Evolutionary conservation across 1,139 yeast genomes (phyloP), one percentile per base, ranked within the genome.

Genomic region (Cylindricascospora bacillispora): DNA sequence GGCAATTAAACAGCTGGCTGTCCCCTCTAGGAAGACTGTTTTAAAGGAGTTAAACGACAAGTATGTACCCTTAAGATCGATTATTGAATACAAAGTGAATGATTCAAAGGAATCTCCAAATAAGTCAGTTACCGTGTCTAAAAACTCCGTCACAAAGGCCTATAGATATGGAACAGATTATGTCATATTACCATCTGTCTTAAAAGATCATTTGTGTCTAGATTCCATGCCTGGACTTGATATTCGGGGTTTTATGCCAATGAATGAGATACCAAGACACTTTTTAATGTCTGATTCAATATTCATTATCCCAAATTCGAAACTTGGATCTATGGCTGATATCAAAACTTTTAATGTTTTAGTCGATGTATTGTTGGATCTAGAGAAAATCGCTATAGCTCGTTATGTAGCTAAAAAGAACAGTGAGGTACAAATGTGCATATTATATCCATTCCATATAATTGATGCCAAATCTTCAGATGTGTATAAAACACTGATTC

Each of bases 101-200:
- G 52, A 43, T 4, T 49, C 47, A n/a, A 51, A 41, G 1, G 39
- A 42, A 2, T 45, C 40, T 16, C 45, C 50, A 13, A 39, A 36
- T 22, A 42, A 33, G 2, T 22, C 34, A 6, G 45, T 53, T 26
- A 35, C 46, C 4, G 58, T 63, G 1, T 52, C 54, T 1, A 48
- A 45, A 15, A 49, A 45, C 1, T 46, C 49, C 2, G 40, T 61
- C 6, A 53, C 56, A 4, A 62, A 60, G 18, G 93, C 82, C 0
- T 82, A 71, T 50, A 65, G 70, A 39, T 82, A 75, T 45, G 89
- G 93, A 5, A 60, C 71, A n/a, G 67, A 70, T 17, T 56, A 67
- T n/a, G 62, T 71, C 3, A 66, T 70, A 2, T 41, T 71, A 9
- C 61, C 70, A 9, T 54, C 60, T 1, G 63, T 64, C 2, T 55